These are phyloP conservation scores for Fusarium sarcochroum DNA, from an alignment of 2,329 filamentous ascomycete genomes.

Conservation along the genomic window DNA sequence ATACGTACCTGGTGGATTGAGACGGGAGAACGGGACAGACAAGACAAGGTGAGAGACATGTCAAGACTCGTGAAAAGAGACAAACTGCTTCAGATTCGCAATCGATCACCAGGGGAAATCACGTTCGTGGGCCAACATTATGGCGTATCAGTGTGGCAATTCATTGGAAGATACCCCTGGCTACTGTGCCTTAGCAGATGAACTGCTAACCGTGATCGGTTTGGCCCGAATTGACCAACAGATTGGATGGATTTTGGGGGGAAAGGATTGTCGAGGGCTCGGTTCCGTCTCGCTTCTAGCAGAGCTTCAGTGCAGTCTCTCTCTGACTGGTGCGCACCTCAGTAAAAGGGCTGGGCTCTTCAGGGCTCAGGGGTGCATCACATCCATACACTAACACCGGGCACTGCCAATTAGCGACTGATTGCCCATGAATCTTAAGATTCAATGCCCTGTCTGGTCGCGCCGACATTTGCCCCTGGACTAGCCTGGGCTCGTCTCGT, in stretches of 20 bases:
- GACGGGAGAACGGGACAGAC: slow-evolving; percentile 25
- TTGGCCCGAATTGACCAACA: slow-evolving; percentile 18
- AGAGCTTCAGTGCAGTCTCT: slow-evolving; percentile 6
- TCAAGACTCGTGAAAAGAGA: not conserved
- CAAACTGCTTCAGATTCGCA: slow-evolving; percentile 23
- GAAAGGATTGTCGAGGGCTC: not conserved
- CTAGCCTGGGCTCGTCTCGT: slow-evolving; percentile 6
- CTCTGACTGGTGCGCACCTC: slow-evolving; percentile 23
- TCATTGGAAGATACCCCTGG: slow-evolving; percentile 26
- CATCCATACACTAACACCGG: slow-evolving; percentile 17
- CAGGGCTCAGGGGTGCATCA: slow-evolving; percentile 5
- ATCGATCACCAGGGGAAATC: slow-evolving; percentile 13
- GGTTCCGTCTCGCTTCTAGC: slow-evolving; percentile 6
- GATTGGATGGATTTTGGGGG: slow-evolving; percentile 11
- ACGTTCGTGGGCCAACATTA: slow-evolving; percentile 17
- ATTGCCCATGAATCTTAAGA: slow-evolving; percentile 14
- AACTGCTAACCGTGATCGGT: slow-evolving; percentile 39
- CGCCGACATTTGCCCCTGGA: slow-evolving; percentile 29
- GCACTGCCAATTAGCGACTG: slow-evolving; percentile 35
- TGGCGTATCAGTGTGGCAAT: slow-evolving; percentile 4
- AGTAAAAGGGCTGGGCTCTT: slow-evolving; percentile 2
- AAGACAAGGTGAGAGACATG: slow-evolving; percentile 28
- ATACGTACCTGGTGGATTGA: not conserved
- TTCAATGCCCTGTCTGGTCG: slow-evolving; percentile 22
- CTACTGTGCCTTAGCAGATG: slow-evolving; percentile 22